phyloP scores from a whole-genome alignment of 1,139 yeast genomes.

The Suhomyces terraborum region DNA sequence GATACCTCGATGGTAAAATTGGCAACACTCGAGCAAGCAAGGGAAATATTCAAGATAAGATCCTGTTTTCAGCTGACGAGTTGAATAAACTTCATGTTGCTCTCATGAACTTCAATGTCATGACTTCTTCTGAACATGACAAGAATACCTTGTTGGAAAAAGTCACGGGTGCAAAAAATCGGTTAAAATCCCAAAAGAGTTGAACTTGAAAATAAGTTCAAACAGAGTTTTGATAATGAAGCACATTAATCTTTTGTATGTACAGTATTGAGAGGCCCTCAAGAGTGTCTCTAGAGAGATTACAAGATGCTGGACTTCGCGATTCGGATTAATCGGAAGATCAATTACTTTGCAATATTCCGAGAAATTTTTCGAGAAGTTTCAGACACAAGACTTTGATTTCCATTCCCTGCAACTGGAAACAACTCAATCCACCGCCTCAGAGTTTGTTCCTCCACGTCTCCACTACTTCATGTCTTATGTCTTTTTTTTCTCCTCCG shows the following conservation, averaged over 20 bases:
- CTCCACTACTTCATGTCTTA: neutral
- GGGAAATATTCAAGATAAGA: neutral
- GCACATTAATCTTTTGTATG: neutral
- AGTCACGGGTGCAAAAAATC: constrained; percentile 13
- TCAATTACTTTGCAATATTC: too few relatives aligned
- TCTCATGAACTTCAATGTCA: constrained; percentile 22
- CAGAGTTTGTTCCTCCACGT: neutral
- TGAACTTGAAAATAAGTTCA: too few relatives aligned
- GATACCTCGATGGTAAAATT: constrained; percentile 17
- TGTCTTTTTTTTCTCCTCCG: too few relatives aligned
- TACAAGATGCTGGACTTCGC: too few relatives aligned
- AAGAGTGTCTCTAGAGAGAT: too few relatives aligned
- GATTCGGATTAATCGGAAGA: too few relatives aligned
- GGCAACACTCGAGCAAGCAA: neutral
- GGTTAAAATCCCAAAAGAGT: constrained; percentile 8
- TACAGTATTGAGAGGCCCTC: too few relatives aligned
- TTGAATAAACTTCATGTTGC: constrained; percentile 19
- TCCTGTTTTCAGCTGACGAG: constrained; percentile 11
- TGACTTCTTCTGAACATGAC: constrained; percentile 17
- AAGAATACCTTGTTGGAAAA: constrained; percentile 7
- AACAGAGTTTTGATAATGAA: neutral
- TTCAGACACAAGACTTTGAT: too few relatives aligned
- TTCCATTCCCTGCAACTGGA: too few relatives aligned
- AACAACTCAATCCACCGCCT: too few relatives aligned
- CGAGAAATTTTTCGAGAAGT: too few relatives aligned